phyloP scores from a whole-genome alignment of 371 early-diverging fungal genomes.

The Mortierella sp. region DNA sequence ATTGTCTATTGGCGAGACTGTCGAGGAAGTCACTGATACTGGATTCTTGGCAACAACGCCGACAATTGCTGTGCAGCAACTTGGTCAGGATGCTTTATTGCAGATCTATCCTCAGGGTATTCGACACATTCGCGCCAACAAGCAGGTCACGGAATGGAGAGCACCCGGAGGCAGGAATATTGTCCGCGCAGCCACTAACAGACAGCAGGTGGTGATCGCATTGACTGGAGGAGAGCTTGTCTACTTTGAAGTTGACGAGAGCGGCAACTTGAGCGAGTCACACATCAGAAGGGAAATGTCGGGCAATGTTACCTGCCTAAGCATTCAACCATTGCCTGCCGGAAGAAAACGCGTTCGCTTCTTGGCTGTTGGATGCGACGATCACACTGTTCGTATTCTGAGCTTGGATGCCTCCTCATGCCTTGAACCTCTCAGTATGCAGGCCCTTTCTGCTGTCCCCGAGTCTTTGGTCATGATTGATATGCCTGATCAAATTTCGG shows the following conservation, averaged over 20 bases:
- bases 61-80: constrained; percentile 86
- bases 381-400: constrained; percentile 91
- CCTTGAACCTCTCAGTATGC: constrained; percentile 84
- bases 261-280: constrained; percentile 90
- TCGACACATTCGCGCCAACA: constrained; percentile 88
- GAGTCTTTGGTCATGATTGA: constrained; percentile 79
- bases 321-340: constrained; percentile 85
- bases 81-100: constrained; percentile 91
- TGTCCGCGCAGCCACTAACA: constrained; percentile 84
- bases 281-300: constrained; percentile 83
- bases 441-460: constrained; percentile 66
- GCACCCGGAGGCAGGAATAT: constrained; percentile 83
- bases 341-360: constrained; percentile 86
- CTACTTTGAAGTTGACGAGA: constrained; percentile 93
- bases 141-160: constrained; percentile 95
- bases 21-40: constrained; percentile 94
- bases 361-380: constrained; percentile 93
- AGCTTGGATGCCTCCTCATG: constrained; percentile 86
- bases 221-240: constrained; percentile 88
- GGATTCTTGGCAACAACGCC: constrained; percentile 86
- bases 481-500: constrained; percentile 79
- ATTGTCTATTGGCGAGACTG: constrained; percentile 93
- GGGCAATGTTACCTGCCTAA: constrained; percentile 78
- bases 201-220: constrained; percentile 87
- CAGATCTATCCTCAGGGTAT: constrained; percentile 93